Evolutionary conservation across 1,284 basidiomycete species (phyloP).

Genomic region (Marasmius sp.): DNA sequence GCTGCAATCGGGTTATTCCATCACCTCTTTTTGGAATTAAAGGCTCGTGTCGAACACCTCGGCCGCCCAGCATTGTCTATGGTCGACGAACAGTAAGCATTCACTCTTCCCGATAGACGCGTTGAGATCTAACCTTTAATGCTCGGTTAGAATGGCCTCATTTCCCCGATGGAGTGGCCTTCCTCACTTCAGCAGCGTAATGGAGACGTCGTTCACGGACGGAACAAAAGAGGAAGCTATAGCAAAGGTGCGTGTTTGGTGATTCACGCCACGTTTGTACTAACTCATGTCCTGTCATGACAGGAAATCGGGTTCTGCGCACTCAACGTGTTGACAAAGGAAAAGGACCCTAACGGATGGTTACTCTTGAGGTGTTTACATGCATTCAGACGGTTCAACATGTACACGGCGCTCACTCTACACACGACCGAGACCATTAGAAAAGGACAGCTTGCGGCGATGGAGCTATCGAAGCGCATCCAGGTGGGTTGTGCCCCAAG

Average conservation of each 20-base stretch:
- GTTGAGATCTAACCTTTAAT: not conserved
- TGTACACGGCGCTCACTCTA: not conserved
- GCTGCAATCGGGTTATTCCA: not conserved
- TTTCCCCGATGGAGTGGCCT: slow-evolving; percentile 24
- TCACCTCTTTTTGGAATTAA: not conserved
- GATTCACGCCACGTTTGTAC: not conserved
- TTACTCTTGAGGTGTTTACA: not conserved
- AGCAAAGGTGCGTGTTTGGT: not conserved
- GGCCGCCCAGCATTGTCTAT: not conserved
- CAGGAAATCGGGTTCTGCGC: slow-evolving; percentile 17
- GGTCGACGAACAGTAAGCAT: not conserved
- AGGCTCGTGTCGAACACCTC: not conserved
- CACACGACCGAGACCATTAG: slow-evolving; percentile 1
- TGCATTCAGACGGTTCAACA: not conserved
- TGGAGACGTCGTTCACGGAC: slow-evolving; percentile 22
- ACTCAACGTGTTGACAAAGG: not conserved
- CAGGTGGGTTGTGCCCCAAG: not conserved
- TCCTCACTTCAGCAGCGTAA: slow-evolving; percentile 21
- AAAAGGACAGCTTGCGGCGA: not conserved
- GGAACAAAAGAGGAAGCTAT: slow-evolving; percentile 1
- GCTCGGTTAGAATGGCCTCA: slow-evolving; percentile 6
- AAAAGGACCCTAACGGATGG: slow-evolving; percentile 1
- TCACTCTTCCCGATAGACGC: not conserved
- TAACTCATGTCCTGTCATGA: slow-evolving; percentile 25
- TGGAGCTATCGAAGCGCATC: not conserved